Conservation (phyloP, 78 protist species). For the Pelomyxa schiedti region DNA sequence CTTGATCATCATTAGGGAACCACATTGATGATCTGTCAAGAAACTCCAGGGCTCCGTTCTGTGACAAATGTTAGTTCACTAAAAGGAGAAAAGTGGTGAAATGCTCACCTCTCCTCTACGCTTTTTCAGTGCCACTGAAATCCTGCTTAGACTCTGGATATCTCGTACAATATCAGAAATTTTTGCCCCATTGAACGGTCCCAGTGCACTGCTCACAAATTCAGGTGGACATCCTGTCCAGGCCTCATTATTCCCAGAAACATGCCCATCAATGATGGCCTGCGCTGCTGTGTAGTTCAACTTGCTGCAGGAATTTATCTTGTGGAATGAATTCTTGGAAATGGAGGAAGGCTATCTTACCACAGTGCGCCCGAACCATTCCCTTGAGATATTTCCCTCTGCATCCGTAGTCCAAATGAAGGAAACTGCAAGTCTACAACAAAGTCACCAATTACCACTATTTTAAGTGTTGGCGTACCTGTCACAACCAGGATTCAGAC, state of each 20-base stretch:
- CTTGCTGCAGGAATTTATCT: constrained; percentile 70
- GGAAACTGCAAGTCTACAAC: constrained; percentile 75
- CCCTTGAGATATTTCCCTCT: too few species aligned
- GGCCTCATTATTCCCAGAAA: neutral
- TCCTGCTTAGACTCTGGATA: too few species aligned
- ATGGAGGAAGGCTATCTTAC: too few species aligned
- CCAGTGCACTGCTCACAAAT: too few species aligned
- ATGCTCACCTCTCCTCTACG: too few species aligned
- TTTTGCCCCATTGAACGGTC: neutral
- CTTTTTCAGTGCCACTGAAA: too few species aligned
- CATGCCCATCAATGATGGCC: constrained; percentile 26
- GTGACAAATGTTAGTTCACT: constrained; percentile 50
- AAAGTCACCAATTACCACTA: too few species aligned
- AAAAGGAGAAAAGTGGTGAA: constrained; percentile 37
- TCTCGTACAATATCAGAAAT: constrained; percentile 1
- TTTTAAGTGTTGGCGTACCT: too few species aligned
- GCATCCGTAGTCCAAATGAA: constrained; percentile 48
- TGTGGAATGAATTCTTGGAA: constrained; percentile 35
- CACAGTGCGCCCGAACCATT: too few species aligned
- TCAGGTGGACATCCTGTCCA: too few species aligned
- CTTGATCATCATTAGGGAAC: too few species aligned
- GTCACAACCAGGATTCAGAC: constrained; percentile 74
- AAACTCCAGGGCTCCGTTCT: constrained; percentile 44
- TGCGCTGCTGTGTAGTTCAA: constrained; percentile 76
- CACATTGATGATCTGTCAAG: constrained; percentile 33